A percentile compares a stretch with the other conserved stretches of the same genome.
These are phyloP conservation scores for Metarhizium brunneum DNA, from an alignment of 2,329 filamentous ascomycete genomes.

Conservation along the genomic window DNA sequence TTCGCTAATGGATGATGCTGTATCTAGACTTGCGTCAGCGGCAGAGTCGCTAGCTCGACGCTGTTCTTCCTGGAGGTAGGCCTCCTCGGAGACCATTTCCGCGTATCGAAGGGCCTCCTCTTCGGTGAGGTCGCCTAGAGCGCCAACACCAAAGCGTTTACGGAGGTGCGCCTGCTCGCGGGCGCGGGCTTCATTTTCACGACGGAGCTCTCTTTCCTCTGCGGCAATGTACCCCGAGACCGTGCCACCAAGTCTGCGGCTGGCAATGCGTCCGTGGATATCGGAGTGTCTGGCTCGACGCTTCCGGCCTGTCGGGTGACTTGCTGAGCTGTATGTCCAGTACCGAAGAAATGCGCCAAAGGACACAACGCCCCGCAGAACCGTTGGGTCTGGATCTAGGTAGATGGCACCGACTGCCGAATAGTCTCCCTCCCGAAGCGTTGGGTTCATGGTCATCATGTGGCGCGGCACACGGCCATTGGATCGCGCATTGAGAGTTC, in stretches of 20 bases:
- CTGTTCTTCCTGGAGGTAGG: slow-evolving; percentile 47
- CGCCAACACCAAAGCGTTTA: slow-evolving; percentile 73
- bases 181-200: slow-evolving; percentile 56
- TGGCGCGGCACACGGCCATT: slow-evolving; percentile 75
- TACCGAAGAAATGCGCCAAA: slow-evolving; percentile 82
- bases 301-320: slow-evolving; percentile 67
- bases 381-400: slow-evolving; percentile 79
- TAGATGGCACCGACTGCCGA: slow-evolving; percentile 76
- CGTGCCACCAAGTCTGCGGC: slow-evolving; percentile 52
- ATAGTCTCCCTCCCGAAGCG: slow-evolving; percentile 62
- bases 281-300: slow-evolving; percentile 65
- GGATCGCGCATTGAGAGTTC: slow-evolving; percentile 79
- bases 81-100: slow-evolving; percentile 56
- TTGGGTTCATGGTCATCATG: slow-evolving; percentile 41
- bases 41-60: slow-evolving; percentile 43
- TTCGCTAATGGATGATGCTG: slow-evolving; percentile 31
- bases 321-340: slow-evolving; percentile 86
- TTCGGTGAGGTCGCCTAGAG: slow-evolving; percentile 54
- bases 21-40: slow-evolving; percentile 35
- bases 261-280: slow-evolving; percentile 39
- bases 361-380: slow-evolving; percentile 77
- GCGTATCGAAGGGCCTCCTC: slow-evolving; percentile 57
- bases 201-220: slow-evolving; percentile 73
- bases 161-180: slow-evolving; percentile 64
- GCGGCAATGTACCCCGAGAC: slow-evolving; percentile 76